Conservation (phyloP, 129 eudicot species). For the Cynara cardunculus region DNA sequence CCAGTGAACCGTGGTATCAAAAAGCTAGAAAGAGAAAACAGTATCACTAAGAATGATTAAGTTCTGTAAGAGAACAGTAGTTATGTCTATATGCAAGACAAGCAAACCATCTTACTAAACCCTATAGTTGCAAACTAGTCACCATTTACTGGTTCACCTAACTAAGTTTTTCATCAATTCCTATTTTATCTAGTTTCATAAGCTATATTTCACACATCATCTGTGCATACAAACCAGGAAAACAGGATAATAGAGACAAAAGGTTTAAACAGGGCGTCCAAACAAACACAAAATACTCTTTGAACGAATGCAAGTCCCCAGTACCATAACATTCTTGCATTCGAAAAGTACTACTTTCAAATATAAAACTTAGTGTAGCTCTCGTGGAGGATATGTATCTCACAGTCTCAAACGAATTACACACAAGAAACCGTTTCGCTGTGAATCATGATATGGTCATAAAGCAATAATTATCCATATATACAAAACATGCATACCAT, state of each 20-base stretch:
- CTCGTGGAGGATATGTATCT: background rate
- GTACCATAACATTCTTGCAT: conserved; percentile 5
- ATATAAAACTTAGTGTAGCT: background rate
- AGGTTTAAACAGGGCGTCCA: background rate
- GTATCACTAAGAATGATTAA: background rate
- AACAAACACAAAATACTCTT: background rate
- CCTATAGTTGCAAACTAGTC: background rate
- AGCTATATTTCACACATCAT: conserved; percentile 11
- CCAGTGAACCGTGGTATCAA: background rate
- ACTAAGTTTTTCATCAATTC: background rate
- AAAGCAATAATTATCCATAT: background rate
- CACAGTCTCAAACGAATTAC: background rate
- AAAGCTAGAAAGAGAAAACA: background rate
- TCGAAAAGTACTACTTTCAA: background rate
- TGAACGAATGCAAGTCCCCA: background rate
- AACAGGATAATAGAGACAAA: background rate
- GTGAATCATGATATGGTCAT: background rate
- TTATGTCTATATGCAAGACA: conserved; percentile 5
- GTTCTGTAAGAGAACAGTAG: background rate
- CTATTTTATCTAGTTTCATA: conserved; percentile 1
- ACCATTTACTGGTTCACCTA: background rate
- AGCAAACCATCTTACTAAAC: conserved; percentile 7
- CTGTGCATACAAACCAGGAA: background rate
- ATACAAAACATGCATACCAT: background rate
- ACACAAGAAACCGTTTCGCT: background rate